A percentile compares a stretch with the other conserved stretches of the same genome.
Conservation (phyloP, 305 asterid genomes). For the Fraxinus nigra region DNA sequence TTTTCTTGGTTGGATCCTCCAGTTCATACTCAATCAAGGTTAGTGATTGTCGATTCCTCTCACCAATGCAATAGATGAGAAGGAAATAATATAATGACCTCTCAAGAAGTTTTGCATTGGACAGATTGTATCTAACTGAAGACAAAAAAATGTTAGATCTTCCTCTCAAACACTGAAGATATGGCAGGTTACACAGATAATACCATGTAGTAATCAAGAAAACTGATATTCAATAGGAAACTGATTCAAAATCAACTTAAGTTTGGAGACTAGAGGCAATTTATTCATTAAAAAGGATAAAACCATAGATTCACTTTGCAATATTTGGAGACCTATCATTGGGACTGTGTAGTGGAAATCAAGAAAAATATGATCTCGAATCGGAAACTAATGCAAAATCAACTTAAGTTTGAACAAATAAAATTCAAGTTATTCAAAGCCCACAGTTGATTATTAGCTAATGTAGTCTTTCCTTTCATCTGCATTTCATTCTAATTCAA, state of each 20-base stretch:
- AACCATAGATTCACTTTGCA: not conserved
- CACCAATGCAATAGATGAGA: not conserved
- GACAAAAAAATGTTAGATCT: not conserved
- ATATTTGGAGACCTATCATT: not conserved
- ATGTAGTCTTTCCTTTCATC: not conserved
- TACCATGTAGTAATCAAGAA: not conserved
- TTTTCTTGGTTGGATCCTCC: not conserved
- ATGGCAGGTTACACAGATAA: not conserved
- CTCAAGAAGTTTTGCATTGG: not conserved
- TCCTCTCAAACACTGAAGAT: not conserved
- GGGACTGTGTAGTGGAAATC: not conserved
- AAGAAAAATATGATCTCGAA: not conserved
- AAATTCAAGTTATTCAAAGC: not conserved
- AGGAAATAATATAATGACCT: not conserved
- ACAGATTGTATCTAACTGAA: not conserved
- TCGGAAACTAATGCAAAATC: not conserved
- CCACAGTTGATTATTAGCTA: not conserved
- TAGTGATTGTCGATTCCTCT: not conserved
- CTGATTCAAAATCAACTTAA: not conserved
- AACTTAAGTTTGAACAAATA: not conserved
- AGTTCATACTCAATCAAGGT: not conserved
- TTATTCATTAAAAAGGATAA: not conserved
- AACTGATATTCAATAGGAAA: not conserved
- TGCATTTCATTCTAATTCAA: not conserved
- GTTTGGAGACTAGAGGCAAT: not conserved